Base-by-base conservation (phyloP, 2,329 filamentous ascomycete species). In the Thermoascus crustaceus region DNA sequence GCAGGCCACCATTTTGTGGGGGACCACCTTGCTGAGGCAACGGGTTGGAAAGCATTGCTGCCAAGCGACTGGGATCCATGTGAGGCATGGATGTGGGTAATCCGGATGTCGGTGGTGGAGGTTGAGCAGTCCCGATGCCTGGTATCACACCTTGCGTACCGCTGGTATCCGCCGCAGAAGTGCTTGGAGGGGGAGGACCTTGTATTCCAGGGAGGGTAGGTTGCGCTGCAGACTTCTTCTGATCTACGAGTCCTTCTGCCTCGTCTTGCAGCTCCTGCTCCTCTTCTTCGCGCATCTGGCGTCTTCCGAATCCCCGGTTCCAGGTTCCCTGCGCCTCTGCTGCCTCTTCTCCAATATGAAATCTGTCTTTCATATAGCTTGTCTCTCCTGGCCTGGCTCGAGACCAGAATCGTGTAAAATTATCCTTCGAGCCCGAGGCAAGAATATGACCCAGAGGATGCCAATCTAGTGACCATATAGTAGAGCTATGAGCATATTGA, bases 391-490 rank as follows among this genome's bases (percentile, higher is more conserved):
- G 91, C 31, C 91, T 73, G 10, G 86, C 78, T 26, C 91, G 80
- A 3, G 88, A 87, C 91, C 91, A 98, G 67, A 98, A 98, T 31
- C 91, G 80, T 2, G 91, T 96, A 42, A 94, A 88, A 25, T 91
- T 82, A 59, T 98, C 91, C 59, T 98, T 96, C 7, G 88, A 94
- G 8, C 91, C 91, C 2, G 89, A 94, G 1, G 88, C 88, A 5
- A 98, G 75, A 44, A 98, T 89, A 55, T 98, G 91, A 18, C 91
- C 91, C 0, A 96, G 72, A 1, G 91, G 91, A 57, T 98, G 91
- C 88, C 91, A 98, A 66, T 95, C 88, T 32, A 98, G 74, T 11
- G 88, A 94, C 91, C 91, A 98, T 45, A 98, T 91, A 11, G 87
- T 86, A 57, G 88, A 93, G 48, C 94, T 85, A 58, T 98, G 91